phyloP scores from a whole-genome alignment of 805 yeast species.

The Candida incommunis region DNA sequence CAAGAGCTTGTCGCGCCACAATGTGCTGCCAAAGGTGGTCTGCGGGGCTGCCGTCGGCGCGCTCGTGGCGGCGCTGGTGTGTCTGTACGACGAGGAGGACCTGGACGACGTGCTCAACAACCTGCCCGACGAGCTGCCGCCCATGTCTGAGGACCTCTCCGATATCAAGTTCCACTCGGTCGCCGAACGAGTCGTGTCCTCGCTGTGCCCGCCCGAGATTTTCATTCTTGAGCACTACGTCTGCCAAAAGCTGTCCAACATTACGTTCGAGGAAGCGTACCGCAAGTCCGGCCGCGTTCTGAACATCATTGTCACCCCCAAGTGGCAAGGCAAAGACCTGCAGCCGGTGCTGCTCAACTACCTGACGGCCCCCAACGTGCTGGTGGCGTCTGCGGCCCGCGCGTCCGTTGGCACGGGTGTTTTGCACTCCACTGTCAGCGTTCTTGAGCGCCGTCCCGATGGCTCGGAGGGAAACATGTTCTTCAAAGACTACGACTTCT shows the following conservation, averaged over 20 bases:
- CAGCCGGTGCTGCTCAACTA: constrained; percentile 66
- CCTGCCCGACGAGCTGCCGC: constrained; percentile 14
- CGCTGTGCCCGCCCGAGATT: constrained; percentile 81
- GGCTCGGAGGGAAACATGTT: constrained; percentile 44
- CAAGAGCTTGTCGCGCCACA: constrained; percentile 61
- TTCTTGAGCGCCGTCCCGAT: not conserved
- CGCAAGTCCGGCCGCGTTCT: constrained; percentile 62
- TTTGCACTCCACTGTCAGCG: constrained; percentile 21
- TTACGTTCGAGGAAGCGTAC: constrained; percentile 91
- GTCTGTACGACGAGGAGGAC: constrained; percentile 58
- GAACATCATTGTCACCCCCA: constrained; percentile 77
- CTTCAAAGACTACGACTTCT: constrained; percentile 35
- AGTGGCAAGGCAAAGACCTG: constrained; percentile 28
- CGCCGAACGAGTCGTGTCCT: constrained; percentile 58
- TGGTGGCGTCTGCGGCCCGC: constrained; percentile 69
- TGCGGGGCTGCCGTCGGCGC: constrained; percentile 94
- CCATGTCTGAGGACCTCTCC: constrained; percentile 7
- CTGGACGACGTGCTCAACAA: constrained; percentile 29
- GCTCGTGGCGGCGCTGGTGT: constrained; percentile 73
- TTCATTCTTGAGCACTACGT: constrained; percentile 68
- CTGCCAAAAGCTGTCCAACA: constrained; percentile 55
- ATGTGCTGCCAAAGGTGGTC: constrained; percentile 68
- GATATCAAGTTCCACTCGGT: constrained; percentile 29
- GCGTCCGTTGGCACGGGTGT: constrained; percentile 53
- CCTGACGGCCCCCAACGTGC: constrained; percentile 77